Evolutionary conservation across 352 stramenopile genomes (phyloP), one percentile per base, ranked within the genome.

Genomic region (Phytophthora tentaculata): DNA sequence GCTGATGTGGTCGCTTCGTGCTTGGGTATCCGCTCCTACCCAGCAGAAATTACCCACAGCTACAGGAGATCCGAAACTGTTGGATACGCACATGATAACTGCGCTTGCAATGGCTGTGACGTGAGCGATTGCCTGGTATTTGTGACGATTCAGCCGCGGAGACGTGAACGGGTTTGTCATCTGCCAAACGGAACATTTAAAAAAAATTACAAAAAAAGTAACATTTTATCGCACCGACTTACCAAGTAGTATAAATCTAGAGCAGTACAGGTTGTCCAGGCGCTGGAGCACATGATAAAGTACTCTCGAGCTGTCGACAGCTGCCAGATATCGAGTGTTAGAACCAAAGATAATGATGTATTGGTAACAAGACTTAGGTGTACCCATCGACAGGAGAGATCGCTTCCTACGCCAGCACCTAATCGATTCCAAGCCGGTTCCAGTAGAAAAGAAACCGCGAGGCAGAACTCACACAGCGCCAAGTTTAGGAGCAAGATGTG

Each of bases 101-200:
- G 78, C 78, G 37, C 69, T 77, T 0, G 74, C 2, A 9, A 73
- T 61, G 54, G 81, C 83, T 6, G 76, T 57, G 3, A 71, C 26
- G 50, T 91, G 83, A 10, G 74, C 65, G 23, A 89, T 79, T 22
- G 81, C 55, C 17, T 86, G 81, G 65, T 93, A 93, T 49, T 87
- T 89, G 54, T 78, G 67, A 0, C 85, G 81, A 56, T 93, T 93
- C 24, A 86, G 56, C 6, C 83, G 72, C 8, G 85, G 85, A 3
- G 85, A 91, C n/a, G 85, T 93, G 71, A 91, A 93, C 20, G 85
- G 85, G 58, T 93, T 83, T 17, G 84, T 93, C 79, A 93, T 89
- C 81, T 90, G 8, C 7, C 39, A 17, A 43, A n/a, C 9, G 35
- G 12, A 43, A 19, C 2, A 14, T 16, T 39, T 39, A 16, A 14